phyloP scores from a whole-genome alignment of 1,284 basidiomycete species.

The Pyrrhoderma lamaoense region DNA sequence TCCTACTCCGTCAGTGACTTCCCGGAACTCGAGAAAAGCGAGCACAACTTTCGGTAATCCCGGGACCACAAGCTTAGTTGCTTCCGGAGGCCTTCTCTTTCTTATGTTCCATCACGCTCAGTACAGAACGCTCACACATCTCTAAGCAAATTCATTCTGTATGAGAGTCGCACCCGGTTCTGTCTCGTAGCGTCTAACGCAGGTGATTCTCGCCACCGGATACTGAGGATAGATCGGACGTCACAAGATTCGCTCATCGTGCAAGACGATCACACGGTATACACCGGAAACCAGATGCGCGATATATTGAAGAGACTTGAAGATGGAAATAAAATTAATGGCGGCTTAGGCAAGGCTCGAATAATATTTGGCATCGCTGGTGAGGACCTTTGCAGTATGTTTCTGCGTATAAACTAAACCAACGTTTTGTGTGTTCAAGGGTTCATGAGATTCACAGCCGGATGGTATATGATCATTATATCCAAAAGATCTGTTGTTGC shows the following conservation, averaged over 20 bases:
- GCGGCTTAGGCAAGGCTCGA: conserved; percentile 78
- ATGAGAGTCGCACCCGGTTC: conserved; percentile 83
- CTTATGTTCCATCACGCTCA: conserved; percentile 19
- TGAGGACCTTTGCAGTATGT: conserved; percentile 28
- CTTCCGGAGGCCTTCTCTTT: conserved; percentile 15
- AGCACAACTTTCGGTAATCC: conserved; percentile 5
- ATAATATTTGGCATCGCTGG: conserved; percentile 77
- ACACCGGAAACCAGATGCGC: conserved; percentile 84
- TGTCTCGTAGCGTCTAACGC: conserved; percentile 86
- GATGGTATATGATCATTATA: conserved; percentile 89
- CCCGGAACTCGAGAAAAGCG: conserved; percentile 16
- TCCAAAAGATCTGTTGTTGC: conserved; percentile 90
- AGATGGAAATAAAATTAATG: conserved; percentile 85
- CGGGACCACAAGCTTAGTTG: background rate
- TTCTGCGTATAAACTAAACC: background rate
- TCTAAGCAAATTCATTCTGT: conserved; percentile 86
- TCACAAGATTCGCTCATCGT: conserved; percentile 66
- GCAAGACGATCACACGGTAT: conserved; percentile 82
- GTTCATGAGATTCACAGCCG: conserved; percentile 84
- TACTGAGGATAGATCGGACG: conserved; percentile 88
- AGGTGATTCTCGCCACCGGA: conserved; percentile 76
- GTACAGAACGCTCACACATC: conserved; percentile 22
- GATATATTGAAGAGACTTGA: conserved; percentile 90
- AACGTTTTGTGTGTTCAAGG: conserved; percentile 49
- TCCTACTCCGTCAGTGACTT: conserved; percentile 18